These are phyloP conservation scores for Epichloe uncinata DNA, from an alignment of 2,329 filamentous ascomycete species.

Conservation along the genomic window DNA sequence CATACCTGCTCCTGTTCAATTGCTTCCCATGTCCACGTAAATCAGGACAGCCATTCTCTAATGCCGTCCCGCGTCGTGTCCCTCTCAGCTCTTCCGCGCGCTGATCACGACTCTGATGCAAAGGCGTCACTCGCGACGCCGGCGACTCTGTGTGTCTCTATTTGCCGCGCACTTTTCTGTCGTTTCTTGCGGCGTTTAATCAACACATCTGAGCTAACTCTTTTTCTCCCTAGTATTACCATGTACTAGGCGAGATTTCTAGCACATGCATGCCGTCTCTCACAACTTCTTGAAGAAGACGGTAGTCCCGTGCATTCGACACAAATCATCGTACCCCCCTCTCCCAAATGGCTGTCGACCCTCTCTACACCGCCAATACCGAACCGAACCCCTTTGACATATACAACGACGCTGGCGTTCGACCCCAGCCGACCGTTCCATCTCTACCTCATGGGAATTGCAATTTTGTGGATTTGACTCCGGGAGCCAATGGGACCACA, in stretches of 20 bases:
- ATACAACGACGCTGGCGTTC: slow-evolving; percentile 32
- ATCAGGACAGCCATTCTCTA: background rate
- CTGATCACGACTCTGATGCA: background rate
- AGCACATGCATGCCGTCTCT: background rate
- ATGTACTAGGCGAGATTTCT: background rate
- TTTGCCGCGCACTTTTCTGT: too few species aligned
- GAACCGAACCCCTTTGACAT: slow-evolving; percentile 40
- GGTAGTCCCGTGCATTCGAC: background rate
- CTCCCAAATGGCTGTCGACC: slow-evolving; percentile 35
- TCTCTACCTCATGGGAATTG: slow-evolving; percentile 39
- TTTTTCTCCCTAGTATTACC: background rate
- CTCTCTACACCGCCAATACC: slow-evolving; percentile 31
- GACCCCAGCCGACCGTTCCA: slow-evolving; percentile 14
- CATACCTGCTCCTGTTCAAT: background rate
- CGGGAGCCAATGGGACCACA: slow-evolving; percentile 36
- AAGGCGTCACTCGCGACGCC: background rate
- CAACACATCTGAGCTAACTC: background rate
- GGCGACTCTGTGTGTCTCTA: background rate
- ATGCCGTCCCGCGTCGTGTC: background rate
- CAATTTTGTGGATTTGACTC: slow-evolving; percentile 42
- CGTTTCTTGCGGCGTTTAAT: background rate
- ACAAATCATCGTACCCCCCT: background rate
- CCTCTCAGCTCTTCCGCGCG: background rate
- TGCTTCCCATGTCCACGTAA: background rate
- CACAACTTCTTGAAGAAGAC: background rate